phyloP scores from a whole-genome alignment of 1,139 yeast genomes.

The Kurtzmaniella quercitrusa region DNA sequence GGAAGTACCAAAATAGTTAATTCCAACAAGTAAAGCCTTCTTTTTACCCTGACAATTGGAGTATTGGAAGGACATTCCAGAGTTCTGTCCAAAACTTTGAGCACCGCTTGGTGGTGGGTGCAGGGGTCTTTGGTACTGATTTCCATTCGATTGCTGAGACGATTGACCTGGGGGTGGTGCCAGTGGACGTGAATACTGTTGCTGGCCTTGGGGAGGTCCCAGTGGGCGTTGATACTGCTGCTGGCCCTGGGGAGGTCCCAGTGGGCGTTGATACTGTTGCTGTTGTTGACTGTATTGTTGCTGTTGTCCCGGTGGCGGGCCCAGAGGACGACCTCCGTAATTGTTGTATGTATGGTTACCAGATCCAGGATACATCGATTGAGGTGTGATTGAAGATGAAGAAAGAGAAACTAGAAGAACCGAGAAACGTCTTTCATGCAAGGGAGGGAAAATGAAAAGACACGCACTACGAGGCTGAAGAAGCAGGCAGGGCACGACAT shows the following conservation, averaged over 20 bases:
- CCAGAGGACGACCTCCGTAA: constrained; percentile 7
- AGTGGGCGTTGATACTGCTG: constrained; percentile 9
- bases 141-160: constrained; percentile 1
- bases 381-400: background rate
- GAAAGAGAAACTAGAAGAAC: background rate
- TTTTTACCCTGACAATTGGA: constrained; percentile 72
- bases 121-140: constrained; percentile 10
- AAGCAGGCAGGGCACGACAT: constrained; percentile 1
- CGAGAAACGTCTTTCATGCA: background rate
- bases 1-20: constrained; percentile 75
- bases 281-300: constrained; percentile 11
- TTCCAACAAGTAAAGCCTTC: constrained; percentile 83
- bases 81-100: constrained; percentile 29
- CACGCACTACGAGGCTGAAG: background rate
- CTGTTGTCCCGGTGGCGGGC: constrained; percentile 9
- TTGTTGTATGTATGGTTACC: constrained; percentile 20
- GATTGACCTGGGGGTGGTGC: constrained; percentile 8
- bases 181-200: constrained; percentile 8
- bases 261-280: constrained; percentile 9
- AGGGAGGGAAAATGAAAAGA: background rate
- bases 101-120: constrained; percentile 27
- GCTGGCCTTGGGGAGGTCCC: constrained; percentile 10
- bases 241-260: constrained; percentile 10
- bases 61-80: constrained; percentile 50
- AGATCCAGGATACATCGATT: constrained; percentile 33